A percentile compares a stretch with the other conserved stretches of the same genome.
phyloP scores from a whole-genome alignment of 2,329 filamentous ascomycete genomes.

The Camptophora hylomeconis region DNA sequence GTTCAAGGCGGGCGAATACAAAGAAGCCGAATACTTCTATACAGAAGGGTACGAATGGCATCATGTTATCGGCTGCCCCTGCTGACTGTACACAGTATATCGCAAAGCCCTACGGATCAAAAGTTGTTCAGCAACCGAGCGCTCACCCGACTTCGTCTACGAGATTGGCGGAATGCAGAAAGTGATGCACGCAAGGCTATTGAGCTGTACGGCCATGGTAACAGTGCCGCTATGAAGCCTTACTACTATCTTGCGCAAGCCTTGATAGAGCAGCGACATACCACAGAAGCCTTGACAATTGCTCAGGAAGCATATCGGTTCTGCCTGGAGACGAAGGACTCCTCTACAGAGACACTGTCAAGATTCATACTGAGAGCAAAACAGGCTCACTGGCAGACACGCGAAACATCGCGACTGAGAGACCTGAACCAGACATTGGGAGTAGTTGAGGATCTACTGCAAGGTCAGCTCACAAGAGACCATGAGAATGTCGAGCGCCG shows the following conservation, averaged over 20 bases:
- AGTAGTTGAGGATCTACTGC: slow-evolving; percentile 27
- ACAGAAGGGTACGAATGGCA: slow-evolving; percentile 30
- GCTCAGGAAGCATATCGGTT: slow-evolving; percentile 61
- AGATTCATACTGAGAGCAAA: slow-evolving; percentile 65
- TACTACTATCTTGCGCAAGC: slow-evolving; percentile 75
- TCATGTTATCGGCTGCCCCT: not conserved
- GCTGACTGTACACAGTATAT: slow-evolving; percentile 43
- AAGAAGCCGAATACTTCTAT: slow-evolving; percentile 32
- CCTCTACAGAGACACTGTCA: slow-evolving; percentile 58
- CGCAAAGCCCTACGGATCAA: slow-evolving; percentile 63
- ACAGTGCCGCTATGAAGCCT: slow-evolving; percentile 59
- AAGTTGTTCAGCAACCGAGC: slow-evolving; percentile 82
- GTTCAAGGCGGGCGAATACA: slow-evolving; percentile 32
- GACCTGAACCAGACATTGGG: slow-evolving; percentile 31
- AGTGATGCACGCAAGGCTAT: slow-evolving; percentile 67
- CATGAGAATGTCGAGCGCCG: slow-evolving; percentile 23
- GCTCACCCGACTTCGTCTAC: slow-evolving; percentile 64
- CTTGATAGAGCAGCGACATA: slow-evolving; percentile 59
- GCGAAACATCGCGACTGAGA: slow-evolving; percentile 41
- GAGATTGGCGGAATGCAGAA: slow-evolving; percentile 60
- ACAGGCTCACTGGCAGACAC: slow-evolving; percentile 70
- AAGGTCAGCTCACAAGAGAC: slow-evolving; percentile 26
- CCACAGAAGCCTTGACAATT: slow-evolving; percentile 57
- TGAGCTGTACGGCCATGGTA: slow-evolving; percentile 40
- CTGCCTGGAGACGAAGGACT: slow-evolving; percentile 50